A percentile compares a stretch with the other conserved stretches of the same genome.
Conservation (phyloP, 805 yeast species). For the Metschnikowia matae region DNA sequence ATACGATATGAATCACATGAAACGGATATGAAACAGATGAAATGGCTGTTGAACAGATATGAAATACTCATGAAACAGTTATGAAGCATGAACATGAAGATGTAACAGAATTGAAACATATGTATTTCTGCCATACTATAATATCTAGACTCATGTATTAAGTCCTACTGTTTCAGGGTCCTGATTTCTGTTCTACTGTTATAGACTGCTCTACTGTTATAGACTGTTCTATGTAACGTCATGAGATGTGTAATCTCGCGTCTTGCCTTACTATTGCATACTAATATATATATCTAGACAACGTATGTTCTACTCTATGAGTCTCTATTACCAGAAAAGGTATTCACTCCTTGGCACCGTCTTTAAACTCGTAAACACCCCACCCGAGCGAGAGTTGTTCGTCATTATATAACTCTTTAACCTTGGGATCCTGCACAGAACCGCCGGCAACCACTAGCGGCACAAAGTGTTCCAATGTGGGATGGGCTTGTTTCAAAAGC, state of each 20-base stretch:
- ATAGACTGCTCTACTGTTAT: neutral
- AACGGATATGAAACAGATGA: no score
- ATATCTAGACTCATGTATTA: no score
- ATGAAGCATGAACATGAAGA: neutral
- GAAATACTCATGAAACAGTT: neutral
- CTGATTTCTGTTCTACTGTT: neutral
- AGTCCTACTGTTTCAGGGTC: no score
- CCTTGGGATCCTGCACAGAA: conserved; percentile 15
- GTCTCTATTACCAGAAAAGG: no score
- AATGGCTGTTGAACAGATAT: no score
- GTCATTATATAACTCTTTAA: conserved; percentile 44
- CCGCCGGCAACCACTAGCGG: conserved; percentile 63
- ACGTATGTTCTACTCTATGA: neutral
- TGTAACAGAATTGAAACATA: neutral
- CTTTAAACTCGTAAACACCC: conserved; percentile 57
- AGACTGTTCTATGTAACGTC: no score
- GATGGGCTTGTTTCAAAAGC: conserved; percentile 56
- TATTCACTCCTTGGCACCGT: neutral
- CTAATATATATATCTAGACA: neutral
- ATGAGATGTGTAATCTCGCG: no score
- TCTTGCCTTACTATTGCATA: neutral
- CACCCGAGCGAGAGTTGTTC: conserved; percentile 54
- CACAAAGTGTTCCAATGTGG: conserved; percentile 70
- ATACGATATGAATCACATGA: neutral
- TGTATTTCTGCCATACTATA: no score